Conservation (phyloP, 2,329 filamentous ascomycete genomes). For the Botrytis aclada region DNA sequence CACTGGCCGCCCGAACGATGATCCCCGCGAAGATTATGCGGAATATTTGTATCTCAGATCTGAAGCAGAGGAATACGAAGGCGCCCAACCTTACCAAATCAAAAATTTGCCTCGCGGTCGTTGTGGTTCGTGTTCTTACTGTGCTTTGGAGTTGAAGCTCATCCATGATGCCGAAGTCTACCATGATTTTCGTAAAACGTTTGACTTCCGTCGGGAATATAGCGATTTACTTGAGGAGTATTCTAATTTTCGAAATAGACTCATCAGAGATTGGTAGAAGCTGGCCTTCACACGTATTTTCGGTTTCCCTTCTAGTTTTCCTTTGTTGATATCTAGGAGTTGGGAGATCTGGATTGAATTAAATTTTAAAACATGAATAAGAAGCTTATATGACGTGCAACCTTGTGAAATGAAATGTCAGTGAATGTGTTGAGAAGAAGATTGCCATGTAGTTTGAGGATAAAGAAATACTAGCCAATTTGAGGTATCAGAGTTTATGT, state of each 20-base stretch:
- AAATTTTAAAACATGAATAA: neutral
- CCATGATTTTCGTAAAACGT: neutral
- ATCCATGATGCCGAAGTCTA: neutral
- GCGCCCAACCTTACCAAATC: neutral
- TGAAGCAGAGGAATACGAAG: neutral
- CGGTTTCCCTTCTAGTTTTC: neutral
- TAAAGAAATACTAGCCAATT: neutral
- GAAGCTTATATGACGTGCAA: neutral
- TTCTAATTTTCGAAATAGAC: neutral
- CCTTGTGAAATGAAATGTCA: neutral
- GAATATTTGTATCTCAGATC: neutral
- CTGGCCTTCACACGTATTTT: neutral
- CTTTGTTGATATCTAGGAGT: neutral
- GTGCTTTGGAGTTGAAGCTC: neutral
- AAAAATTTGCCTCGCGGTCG: neutral
- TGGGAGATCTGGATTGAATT: neutral
- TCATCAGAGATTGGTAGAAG: neutral
- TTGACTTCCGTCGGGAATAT: neutral
- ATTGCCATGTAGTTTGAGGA: neutral
- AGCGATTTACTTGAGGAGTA: neutral
- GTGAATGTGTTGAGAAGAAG: neutral
- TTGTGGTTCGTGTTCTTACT: neutral
- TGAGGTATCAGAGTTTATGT: neutral
- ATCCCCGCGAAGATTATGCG: neutral
- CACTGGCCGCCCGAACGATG: neutral